These are phyloP conservation scores for Zygnema circumcarinatum DNA, from an alignment of 139 green algal species.

Conservation along the genomic window DNA sequence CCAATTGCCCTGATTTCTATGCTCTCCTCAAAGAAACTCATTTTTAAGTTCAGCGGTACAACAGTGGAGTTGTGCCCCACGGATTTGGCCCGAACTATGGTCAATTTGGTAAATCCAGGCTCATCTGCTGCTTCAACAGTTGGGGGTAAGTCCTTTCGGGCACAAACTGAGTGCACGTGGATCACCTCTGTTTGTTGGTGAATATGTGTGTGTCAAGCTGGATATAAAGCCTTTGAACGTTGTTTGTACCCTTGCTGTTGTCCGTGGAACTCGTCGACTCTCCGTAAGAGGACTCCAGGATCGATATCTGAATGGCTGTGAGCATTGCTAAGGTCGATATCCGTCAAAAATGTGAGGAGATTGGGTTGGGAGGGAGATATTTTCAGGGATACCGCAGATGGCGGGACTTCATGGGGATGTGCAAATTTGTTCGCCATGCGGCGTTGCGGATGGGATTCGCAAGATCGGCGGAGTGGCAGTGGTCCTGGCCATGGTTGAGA, in stretches of 20 bases:
- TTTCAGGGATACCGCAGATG: conserved; percentile 34
- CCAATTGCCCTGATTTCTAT: not conserved
- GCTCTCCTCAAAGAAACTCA: conserved; percentile 45
- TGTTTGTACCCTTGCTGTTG: too few relatives aligned
- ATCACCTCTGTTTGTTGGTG: too few relatives aligned
- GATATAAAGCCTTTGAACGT: too few relatives aligned
- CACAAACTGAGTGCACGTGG: too few relatives aligned
- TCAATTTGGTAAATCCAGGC: conserved; percentile 46
- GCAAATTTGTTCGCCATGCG: conserved; percentile 44
- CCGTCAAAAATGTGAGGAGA: too few relatives aligned
- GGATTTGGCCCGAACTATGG: conserved; percentile 25
- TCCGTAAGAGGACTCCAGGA: too few relatives aligned
- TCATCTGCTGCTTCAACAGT: conserved; percentile 43
- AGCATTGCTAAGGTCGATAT: too few relatives aligned
- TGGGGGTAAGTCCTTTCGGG: conserved; percentile 28
- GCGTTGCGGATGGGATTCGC: conserved; percentile 37
- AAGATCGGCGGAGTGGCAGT: conserved; percentile 50
- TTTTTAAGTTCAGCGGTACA: conserved; percentile 54
- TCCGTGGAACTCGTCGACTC: too few relatives aligned
- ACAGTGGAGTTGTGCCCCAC: conserved; percentile 33
- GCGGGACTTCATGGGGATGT: conserved; percentile 46
- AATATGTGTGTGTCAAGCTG: too few relatives aligned
- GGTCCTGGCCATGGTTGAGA: conserved; percentile 52
- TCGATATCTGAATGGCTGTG: too few relatives aligned
- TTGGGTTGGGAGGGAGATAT: too few relatives aligned